These are phyloP conservation scores for Clonostachys byssicola DNA, from an alignment of 2,329 filamentous ascomycete genomes.

Conservation along the genomic window DNA sequence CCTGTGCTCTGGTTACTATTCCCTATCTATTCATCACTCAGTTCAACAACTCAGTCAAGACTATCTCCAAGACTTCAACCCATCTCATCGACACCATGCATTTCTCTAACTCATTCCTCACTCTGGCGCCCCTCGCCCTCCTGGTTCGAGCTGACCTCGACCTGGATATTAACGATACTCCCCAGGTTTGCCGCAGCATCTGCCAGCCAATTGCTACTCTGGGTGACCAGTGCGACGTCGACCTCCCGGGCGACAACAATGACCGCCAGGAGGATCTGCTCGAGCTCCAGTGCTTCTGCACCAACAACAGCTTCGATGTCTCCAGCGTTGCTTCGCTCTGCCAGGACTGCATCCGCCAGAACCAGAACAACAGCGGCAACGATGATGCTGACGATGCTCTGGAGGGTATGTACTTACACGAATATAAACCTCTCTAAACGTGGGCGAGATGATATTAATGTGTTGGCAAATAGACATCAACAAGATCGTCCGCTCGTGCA, in stretches of 20 bases:
- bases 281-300: constrained; percentile 32
- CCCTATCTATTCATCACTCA: not conserved
- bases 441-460: not conserved
- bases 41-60: not conserved
- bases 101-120: constrained; percentile 9
- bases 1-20: not conserved
- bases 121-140: constrained; percentile 17
- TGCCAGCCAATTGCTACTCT: constrained; percentile 28
- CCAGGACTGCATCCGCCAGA: constrained; percentile 29
- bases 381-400: constrained; percentile 7
- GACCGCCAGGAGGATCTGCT: constrained; percentile 28
- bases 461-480: constrained; percentile 21
- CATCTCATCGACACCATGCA: constrained; percentile 19
- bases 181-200: constrained; percentile 24
- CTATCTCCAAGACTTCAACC: not conserved
- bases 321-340: constrained; percentile 25
- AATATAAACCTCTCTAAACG: not conserved
- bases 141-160: constrained; percentile 23
- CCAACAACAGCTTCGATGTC: constrained; percentile 34
- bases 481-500: constrained; percentile 24
- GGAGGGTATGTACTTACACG: not conserved
- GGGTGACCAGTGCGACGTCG: constrained; percentile 25
- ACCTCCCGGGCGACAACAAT: constrained; percentile 11
- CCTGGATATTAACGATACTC: constrained; percentile 25
- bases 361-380: constrained; percentile 10